Evolutionary conservation across 2,329 filamentous ascomycete genomes (phyloP).

Genomic region (Phialophora verrucosa): DNA sequence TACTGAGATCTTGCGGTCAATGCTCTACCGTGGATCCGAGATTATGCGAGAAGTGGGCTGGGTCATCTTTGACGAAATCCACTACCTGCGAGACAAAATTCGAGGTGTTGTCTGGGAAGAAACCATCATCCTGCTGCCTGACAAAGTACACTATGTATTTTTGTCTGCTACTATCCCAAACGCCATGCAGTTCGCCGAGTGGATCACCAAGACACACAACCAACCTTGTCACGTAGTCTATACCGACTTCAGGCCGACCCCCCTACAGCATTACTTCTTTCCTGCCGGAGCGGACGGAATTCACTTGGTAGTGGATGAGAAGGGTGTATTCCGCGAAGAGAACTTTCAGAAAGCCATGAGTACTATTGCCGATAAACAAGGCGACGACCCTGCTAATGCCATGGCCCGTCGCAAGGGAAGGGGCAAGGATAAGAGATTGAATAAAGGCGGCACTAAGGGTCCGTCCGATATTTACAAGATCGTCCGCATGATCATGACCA

Average conservation of each 20-base stretch:
- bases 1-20: constrained; percentile 97
- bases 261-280: constrained; percentile 97
- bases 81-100: constrained; percentile 94
- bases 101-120: constrained; percentile 99
- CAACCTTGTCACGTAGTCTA: constrained; percentile 99
- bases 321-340: constrained; percentile 91
- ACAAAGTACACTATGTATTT: constrained; percentile 99
- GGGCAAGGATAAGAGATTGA: constrained; percentile 88
- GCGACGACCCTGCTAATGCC: constrained; percentile 78
- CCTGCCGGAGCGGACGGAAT: constrained; percentile 91
- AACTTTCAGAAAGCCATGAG: constrained; percentile 98
- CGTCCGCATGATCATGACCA: constrained; percentile 97
- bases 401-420: constrained; percentile 82
- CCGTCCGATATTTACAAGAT: constrained; percentile 93
- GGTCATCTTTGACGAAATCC: constrained; percentile 98
- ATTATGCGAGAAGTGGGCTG: constrained; percentile 99
- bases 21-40: constrained; percentile 97
- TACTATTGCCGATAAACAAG: constrained; percentile 84
- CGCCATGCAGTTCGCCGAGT: constrained; percentile 98
- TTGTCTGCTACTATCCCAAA: constrained; percentile 98
- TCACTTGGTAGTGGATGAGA: constrained; percentile 93
- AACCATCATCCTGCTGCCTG: constrained; percentile 94
- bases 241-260: constrained; percentile 96
- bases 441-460: constrained; percentile 79
- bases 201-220: constrained; percentile 97